Evolutionary conservation across 345 rosid genomes (phyloP), one percentile per base, ranked within the genome.

Genomic region (Sonneratia alba): DNA sequence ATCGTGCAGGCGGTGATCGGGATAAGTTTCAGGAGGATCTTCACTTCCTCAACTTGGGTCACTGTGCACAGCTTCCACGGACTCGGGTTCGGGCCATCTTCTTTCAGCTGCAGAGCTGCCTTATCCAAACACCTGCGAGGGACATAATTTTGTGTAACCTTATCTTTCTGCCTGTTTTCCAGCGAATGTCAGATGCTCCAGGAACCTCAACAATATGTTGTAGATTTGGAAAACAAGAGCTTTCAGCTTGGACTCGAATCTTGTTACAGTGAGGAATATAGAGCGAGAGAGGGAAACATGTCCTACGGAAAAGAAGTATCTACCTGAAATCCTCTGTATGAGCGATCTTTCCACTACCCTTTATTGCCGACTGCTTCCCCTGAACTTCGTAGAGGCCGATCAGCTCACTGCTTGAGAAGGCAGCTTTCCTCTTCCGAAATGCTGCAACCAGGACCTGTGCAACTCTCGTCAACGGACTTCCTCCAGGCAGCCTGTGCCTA

Each of bases 11-110:
- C 87, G 67, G 98, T 82, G 53, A 91, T 76, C 19, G 98, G 98
- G 68, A 93, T 76, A 37, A 93, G 88, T 70, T 81, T 89, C 42
- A 91, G 75, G 15, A 91, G 83, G 76, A 87, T 91, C 87, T 93
- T 93, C 19, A 93, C 93, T 87, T 93, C 98, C 81, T 91, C 96
- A 2, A 89, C 96, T 87, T 93, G 98, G 79, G 97, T 89, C 61
- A 93, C 91, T 1, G 97, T 88, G 80, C 98, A 93, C 53, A 93
- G 89, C 87, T 81, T 82, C 97, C 97, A 93, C 16, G 96, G 96
- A 76, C 83, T 85, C 16, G 93, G 87, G 70, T 87, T 75, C 2
- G 71, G 0, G 14, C 87, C 92, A 32, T 93, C 98, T 82, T 91
- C 98, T 77, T 88, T 89, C 64, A 91, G 66, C 73, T 83, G 87